Percentiles rank a stretch among this genome's conserved stretches.
phyloP scores from a whole-genome alignment of 31 red algal species.

The Endocladia muricata region DNA sequence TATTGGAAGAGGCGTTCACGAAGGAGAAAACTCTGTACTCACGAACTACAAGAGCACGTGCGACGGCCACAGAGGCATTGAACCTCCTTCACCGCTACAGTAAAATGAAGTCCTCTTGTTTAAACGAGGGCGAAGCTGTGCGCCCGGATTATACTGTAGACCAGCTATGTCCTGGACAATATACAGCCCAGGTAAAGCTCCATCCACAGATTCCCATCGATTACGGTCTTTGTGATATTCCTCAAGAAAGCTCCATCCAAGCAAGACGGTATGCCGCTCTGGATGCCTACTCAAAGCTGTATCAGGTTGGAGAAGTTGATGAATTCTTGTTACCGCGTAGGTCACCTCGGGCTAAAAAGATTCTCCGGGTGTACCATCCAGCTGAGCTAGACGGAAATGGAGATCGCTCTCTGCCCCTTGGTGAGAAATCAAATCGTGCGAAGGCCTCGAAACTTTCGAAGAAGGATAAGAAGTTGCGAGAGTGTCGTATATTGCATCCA shows the following conservation, averaged over 20 bases:
- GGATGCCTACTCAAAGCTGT: slow-evolving; percentile 55
- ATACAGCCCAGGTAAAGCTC: slow-evolving; percentile 9
- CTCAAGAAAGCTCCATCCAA: slow-evolving; percentile 18
- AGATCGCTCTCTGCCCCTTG: not conserved
- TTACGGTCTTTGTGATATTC: slow-evolving; percentile 33
- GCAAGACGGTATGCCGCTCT: slow-evolving; percentile 59
- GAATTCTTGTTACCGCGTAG: slow-evolving; percentile 48
- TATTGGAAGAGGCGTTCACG: slow-evolving; percentile 8
- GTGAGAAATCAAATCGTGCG: not conserved
- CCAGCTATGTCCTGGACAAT: not conserved
- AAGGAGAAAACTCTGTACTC: slow-evolving; percentile 46
- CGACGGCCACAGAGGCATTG: slow-evolving; percentile 44
- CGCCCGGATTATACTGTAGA: slow-evolving; percentile 12
- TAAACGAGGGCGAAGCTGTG: slow-evolving; percentile 2
- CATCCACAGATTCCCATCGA: slow-evolving; percentile 28
- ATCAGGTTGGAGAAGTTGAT: slow-evolving; percentile 60
- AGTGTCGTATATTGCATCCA: slow-evolving; percentile 58
- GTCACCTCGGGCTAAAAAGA: slow-evolving; percentile 4
- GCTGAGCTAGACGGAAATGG: not conserved
- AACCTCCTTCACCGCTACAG: slow-evolving; percentile 50
- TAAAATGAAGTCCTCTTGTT: slow-evolving; percentile 14
- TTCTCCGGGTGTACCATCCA: not conserved
- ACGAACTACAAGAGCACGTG: slow-evolving; percentile 47
- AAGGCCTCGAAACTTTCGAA: slow-evolving; percentile 44
- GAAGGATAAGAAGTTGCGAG: slow-evolving; percentile 51